These are phyloP conservation scores for Mucor plumbeus DNA, from an alignment of 371 early-diverging fungal species.

Conservation along the genomic window DNA sequence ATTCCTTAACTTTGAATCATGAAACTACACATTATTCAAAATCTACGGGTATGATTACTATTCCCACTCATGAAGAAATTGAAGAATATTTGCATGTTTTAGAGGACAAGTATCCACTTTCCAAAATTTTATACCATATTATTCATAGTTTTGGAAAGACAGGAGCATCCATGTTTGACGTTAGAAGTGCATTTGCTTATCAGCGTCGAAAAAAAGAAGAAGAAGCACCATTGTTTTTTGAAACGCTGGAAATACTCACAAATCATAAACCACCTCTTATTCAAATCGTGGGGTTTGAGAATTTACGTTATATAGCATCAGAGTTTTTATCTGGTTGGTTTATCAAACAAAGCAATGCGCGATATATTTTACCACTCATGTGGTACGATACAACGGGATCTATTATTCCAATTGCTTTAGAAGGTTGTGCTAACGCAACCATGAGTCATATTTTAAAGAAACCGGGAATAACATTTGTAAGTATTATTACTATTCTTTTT, in stretches of 20 bases:
- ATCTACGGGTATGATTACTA: background rate
- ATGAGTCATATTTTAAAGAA: constrained; percentile 19
- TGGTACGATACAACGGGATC: constrained; percentile 25
- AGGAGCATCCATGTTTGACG: background rate
- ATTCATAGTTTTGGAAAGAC: background rate
- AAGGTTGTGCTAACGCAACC: constrained; percentile 19
- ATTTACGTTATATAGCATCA: constrained; percentile 19
- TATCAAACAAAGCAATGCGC: background rate
- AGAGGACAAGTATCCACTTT: background rate
- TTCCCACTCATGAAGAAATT: background rate
- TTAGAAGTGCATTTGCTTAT: background rate
- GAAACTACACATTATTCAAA: background rate
- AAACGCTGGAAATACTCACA: background rate
- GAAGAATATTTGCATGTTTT: background rate
- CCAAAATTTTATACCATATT: background rate
- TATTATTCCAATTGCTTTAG: constrained; percentile 12
- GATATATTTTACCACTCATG: constrained; percentile 13
- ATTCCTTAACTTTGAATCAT: background rate
- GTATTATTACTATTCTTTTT: background rate
- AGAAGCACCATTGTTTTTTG: background rate
- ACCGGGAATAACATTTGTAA: constrained; percentile 30
- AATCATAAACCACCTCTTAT: constrained; percentile 10
- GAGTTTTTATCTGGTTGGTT: constrained; percentile 11
- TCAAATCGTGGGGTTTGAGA: constrained; percentile 15
- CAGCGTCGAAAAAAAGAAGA: background rate